These are phyloP conservation scores for Magnaporthales sp. DNA, from an alignment of 2,329 filamentous ascomycete genomes.

Conservation along the genomic window DNA sequence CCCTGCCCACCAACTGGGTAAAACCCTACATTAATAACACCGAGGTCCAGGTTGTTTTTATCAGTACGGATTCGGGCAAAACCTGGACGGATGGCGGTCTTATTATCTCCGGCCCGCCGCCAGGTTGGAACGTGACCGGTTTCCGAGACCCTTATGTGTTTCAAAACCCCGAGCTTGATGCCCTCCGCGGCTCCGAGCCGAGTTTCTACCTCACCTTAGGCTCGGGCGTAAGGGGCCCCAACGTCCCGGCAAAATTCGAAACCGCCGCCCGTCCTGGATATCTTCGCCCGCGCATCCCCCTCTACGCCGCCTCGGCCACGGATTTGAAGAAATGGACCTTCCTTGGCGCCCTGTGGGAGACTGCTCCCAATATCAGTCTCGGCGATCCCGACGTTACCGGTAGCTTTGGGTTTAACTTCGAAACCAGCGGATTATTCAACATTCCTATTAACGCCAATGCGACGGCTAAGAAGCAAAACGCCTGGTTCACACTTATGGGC, in stretches of 20 bases:
- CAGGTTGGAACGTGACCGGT: slow-evolving; percentile 3
- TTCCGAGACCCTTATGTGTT: neutral
- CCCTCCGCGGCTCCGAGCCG: neutral
- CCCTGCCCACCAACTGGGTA: neutral
- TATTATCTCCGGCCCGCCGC: neutral
- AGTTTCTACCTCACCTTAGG: neutral
- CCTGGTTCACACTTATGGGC: neutral
- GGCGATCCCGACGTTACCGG: neutral
- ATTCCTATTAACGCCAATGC: neutral
- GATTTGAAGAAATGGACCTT: neutral
- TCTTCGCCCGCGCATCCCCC: neutral
- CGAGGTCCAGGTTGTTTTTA: neutral
- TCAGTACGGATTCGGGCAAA: neutral
- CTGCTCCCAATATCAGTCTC: neutral
- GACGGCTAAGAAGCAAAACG: neutral
- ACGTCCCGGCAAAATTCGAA: neutral
- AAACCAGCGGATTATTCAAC: neutral
- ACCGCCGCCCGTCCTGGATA: neutral
- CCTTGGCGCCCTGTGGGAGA: neutral
- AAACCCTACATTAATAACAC: neutral
- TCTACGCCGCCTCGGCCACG: neutral
- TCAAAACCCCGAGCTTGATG: neutral
- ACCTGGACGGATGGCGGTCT: neutral
- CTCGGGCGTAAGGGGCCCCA: neutral
- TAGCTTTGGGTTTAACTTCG: slow-evolving; percentile 1